These are phyloP conservation scores for Daldinia vernicosa DNA, from an alignment of 495 filamentous ascomycete genomes.

Conservation along the genomic window DNA sequence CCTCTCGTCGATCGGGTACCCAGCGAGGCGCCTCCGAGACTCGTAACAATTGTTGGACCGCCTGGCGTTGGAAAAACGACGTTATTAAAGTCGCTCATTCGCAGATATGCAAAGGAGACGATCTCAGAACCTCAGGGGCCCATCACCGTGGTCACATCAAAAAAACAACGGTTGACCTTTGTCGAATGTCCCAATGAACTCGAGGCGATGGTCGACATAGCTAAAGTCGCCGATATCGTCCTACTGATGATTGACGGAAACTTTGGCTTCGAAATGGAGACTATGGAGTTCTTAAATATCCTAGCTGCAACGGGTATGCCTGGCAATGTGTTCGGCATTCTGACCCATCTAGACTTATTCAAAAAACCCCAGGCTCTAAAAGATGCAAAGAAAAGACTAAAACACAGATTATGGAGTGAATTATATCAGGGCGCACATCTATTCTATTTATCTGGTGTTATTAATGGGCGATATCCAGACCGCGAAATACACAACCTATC, in stretches of 20 bases:
- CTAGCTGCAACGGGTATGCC: conserved; percentile 92
- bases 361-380: conserved; percentile 87
- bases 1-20: conserved; percentile 94
- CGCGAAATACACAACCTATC: conserved; percentile 95
- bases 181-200: conserved; percentile 96
- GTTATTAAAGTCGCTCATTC: conserved; percentile 89
- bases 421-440: conserved; percentile 95
- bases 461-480: conserved; percentile 96
- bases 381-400: conserved; percentile 92
- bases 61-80: conserved; percentile 75
- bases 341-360: conserved; percentile 96
- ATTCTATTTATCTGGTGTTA: conserved; percentile 93
- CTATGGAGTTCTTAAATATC: conserved; percentile 98
- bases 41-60: conserved; percentile 92
- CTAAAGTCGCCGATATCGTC: conserved; percentile 96
- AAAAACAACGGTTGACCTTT: conserved; percentile 90
- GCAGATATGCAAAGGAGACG: conserved; percentile 94
- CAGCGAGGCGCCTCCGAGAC: conserved; percentile 91
- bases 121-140: conserved; percentile 89
- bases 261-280: conserved; percentile 99
- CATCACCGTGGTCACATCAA: conserved; percentile 93
- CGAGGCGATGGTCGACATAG: conserved; percentile 92
- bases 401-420: conserved; percentile 95
- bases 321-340: conserved; percentile 95
- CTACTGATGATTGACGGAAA: conserved; percentile 98